Percentiles rank a stretch among this genome's conserved stretches.
These are phyloP conservation scores for Trichosporon coremiiforme DNA, from an alignment of 1,284 basidiomycete species.

Conservation along the genomic window DNA sequence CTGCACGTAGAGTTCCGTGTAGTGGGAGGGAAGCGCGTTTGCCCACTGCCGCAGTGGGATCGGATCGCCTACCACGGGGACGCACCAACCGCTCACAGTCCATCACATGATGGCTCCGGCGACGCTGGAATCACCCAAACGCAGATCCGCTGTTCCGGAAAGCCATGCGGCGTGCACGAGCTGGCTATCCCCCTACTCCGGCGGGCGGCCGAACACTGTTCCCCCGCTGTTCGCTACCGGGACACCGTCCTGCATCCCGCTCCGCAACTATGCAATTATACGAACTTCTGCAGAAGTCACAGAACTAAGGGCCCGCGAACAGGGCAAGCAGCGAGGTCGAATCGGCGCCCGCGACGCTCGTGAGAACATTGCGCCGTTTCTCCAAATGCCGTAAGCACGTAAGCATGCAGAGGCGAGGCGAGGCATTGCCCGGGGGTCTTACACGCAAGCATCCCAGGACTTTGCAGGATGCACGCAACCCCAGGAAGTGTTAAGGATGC, in stretches of 20 bases:
- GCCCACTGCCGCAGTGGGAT: not conserved
- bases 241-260: not conserved
- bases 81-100: not conserved
- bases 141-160: not conserved
- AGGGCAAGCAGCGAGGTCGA: not conserved
- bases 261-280: not conserved
- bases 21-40: too few relatives aligned
- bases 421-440: not conserved
- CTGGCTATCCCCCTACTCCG: not conserved
- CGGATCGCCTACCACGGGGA: not conserved
- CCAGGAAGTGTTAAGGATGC: not conserved
- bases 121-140: not conserved
- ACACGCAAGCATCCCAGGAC: not conserved
- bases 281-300: not conserved
- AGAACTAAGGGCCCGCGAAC: not conserved
- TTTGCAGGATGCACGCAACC: not conserved
- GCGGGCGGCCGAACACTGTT: not conserved
- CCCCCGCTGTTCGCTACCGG: not conserved
- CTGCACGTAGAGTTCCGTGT: too few relatives aligned
- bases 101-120: not conserved
- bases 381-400: not conserved
- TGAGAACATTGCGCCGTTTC: not conserved
- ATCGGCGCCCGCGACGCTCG: not conserved
- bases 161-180: not conserved
- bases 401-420: not conserved